Evolutionary conservation across 805 yeast genomes (phyloP), one percentile per base, ranked within the genome.

Genomic region (Ogataea chonburiensis): DNA sequence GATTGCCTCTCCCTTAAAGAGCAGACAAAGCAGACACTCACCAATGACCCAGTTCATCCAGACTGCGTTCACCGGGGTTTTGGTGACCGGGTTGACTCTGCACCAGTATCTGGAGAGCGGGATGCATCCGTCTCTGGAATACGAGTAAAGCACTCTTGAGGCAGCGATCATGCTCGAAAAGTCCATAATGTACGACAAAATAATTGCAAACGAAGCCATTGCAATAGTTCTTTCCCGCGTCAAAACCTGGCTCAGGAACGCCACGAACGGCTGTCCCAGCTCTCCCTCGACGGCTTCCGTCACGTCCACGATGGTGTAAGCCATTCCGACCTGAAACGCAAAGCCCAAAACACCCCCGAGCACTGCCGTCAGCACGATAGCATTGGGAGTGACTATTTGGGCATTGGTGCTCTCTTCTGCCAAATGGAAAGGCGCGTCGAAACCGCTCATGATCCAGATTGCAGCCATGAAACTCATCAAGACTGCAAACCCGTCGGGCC

Each of bases 331-430:
- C 67, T 77, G 74, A 52, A 77, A 72, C 19, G 71, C 60, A 54
- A 74, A 77, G 3, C 82, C 83, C 37, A 78, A 50, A 7, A 64
- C 21, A 28, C 81, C 82, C 42, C 84, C 81, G 30, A 68, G 58
- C 9, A 68, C 53, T 7, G 79, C 67, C 12, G 83, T 77, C 57
- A 77, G 57, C 14, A 77, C 75, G 47, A 80, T 79, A 18, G 85
- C 84, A 41, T 70, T 67, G n/a, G 87, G 86, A 7, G 81, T 77
- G 5, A 83, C 84, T 10, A 65, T 59, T 22, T 73, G 63, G 5
- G 86, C 83, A 52, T 80, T 79, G 33, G 78, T 61, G 47, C 81
- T 75, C 51, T 81, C 88, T 60, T 81, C 89, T n/a, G 84, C 70
- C 42, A 81, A 63, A 51, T 82, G 87, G 64, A 80, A 81, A 0